phyloP scores from a whole-genome alignment of 2,329 filamentous ascomycete species.

The Pseudogymnoascus sp. region DNA sequence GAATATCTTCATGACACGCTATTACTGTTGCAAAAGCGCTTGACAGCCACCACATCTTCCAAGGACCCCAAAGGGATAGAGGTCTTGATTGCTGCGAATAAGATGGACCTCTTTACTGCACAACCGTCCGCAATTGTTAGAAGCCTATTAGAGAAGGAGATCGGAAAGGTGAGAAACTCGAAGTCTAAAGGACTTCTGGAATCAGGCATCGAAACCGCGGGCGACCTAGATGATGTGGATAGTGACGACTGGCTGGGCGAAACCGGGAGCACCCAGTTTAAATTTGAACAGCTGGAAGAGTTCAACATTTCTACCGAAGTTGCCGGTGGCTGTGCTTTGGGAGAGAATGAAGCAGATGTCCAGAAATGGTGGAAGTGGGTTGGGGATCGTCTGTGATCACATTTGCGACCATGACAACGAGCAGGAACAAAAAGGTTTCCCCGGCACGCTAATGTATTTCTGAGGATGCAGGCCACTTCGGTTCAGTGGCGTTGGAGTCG shows the following conservation, averaged over 20 bases:
- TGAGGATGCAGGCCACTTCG: not conserved
- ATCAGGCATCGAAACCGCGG: slow-evolving; percentile 64
- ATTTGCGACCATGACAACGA: not conserved
- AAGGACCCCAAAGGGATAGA: slow-evolving; percentile 56
- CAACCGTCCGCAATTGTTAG: slow-evolving; percentile 71
- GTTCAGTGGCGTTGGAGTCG: not conserved
- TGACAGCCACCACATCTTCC: slow-evolving; percentile 46
- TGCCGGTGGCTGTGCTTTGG: slow-evolving; percentile 61
- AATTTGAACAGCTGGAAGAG: slow-evolving; percentile 74
- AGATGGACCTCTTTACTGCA: slow-evolving; percentile 91
- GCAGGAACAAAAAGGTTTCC: not conserved
- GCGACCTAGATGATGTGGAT: slow-evolving; percentile 52
- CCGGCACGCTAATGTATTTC: not conserved
- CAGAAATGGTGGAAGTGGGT: slow-evolving; percentile 91
- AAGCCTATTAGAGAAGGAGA: slow-evolving; percentile 68
- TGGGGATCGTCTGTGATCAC: slow-evolving; percentile 60
- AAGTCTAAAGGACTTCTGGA: slow-evolving; percentile 76
- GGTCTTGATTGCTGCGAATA: slow-evolving; percentile 85
- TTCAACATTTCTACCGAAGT: slow-evolving; percentile 74
- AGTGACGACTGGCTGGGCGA: slow-evolving; percentile 80
- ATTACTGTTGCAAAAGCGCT: slow-evolving; percentile 70
- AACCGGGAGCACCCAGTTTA: slow-evolving; percentile 69
- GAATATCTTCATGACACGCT: slow-evolving; percentile 84
- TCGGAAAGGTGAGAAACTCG: slow-evolving; percentile 68
- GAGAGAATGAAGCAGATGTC: slow-evolving; percentile 58